Conservation (phyloP, 169 alveolate species). For the Eimeria tenella region DNA sequence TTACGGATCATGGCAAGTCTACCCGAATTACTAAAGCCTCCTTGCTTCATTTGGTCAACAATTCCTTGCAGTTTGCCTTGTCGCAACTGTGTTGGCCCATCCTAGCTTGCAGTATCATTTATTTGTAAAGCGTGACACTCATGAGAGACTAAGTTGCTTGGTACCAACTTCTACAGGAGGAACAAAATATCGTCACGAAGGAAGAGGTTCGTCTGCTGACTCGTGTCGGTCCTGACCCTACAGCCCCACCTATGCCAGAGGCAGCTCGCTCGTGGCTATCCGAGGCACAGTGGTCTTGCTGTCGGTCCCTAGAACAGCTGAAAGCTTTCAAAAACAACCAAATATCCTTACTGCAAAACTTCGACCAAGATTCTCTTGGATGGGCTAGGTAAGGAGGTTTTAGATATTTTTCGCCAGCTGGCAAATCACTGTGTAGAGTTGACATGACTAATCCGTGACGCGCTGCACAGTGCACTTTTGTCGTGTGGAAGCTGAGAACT, state of each 20-base stretch:
- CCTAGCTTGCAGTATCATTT: no score
- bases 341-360: conserved; percentile 81
- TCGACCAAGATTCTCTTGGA: conserved; percentile 86
- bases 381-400: conserved; percentile 79
- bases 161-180: conserved; percentile 36
- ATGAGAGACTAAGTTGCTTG: no score
- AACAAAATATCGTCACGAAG: conserved; percentile 81
- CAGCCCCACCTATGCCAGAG: conserved; percentile 92
- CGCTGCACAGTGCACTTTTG: no score
- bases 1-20: conserved; percentile 90
- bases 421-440: no score
- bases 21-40: conserved; percentile 67
- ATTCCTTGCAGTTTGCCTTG: background rate
- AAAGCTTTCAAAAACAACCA: conserved; percentile 81
- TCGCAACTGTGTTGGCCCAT: no score
- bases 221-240: conserved; percentile 93
- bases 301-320: conserved; percentile 81
- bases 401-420: background rate
- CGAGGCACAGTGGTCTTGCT: conserved; percentile 89
- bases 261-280: conserved; percentile 91
- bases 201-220: conserved; percentile 89
- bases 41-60: background rate
- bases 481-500: no score
- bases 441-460: no score
- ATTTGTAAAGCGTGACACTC: no score